These are phyloP conservation scores for Ceraceosorus bombacis DNA, from an alignment of 1,284 basidiomycete species.

Conservation along the genomic window DNA sequence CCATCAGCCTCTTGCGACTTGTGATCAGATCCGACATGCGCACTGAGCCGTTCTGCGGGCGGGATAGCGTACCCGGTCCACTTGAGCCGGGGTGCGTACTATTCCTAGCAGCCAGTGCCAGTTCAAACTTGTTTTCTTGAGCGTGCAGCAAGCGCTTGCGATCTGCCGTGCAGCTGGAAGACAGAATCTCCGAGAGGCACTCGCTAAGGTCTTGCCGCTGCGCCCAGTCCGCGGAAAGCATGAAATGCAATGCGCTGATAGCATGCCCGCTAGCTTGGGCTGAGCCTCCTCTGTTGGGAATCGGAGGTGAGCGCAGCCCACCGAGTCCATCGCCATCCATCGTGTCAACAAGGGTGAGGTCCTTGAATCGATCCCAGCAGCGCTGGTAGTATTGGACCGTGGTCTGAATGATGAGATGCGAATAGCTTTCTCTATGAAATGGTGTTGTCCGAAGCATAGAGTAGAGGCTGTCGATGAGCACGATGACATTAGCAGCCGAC, in stretches of 20 bases:
- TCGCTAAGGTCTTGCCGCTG: constrained; percentile 62
- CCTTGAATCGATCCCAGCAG: constrained; percentile 78
- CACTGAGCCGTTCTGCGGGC: not conserved
- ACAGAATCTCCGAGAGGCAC: constrained; percentile 60
- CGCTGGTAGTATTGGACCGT: constrained; percentile 94
- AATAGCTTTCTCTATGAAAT: constrained; percentile 85
- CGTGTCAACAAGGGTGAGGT: constrained; percentile 20
- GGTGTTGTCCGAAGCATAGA: constrained; percentile 87
- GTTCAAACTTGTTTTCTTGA: constrained; percentile 24
- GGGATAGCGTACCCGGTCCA: constrained; percentile 17
- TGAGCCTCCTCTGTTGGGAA: too few relatives aligned
- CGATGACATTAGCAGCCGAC: constrained; percentile 76
- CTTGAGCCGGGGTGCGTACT: constrained; percentile 1
- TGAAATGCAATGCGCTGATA: constrained; percentile 7
- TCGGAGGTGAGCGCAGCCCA: too few relatives aligned
- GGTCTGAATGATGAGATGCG: constrained; percentile 85
- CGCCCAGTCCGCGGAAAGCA: constrained; percentile 36
- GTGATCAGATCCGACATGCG: constrained; percentile 58
- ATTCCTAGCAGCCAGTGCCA: constrained; percentile 15
- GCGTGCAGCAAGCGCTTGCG: constrained; percentile 19
- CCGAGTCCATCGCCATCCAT: not conserved
- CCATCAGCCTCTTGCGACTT: constrained; percentile 66
- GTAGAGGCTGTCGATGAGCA: constrained; percentile 84
- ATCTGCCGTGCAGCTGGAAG: constrained; percentile 5
- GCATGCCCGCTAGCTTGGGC: too few relatives aligned